Base-by-base conservation (phyloP, 306 rosid species). In the Vachellia collinsii region DNA sequence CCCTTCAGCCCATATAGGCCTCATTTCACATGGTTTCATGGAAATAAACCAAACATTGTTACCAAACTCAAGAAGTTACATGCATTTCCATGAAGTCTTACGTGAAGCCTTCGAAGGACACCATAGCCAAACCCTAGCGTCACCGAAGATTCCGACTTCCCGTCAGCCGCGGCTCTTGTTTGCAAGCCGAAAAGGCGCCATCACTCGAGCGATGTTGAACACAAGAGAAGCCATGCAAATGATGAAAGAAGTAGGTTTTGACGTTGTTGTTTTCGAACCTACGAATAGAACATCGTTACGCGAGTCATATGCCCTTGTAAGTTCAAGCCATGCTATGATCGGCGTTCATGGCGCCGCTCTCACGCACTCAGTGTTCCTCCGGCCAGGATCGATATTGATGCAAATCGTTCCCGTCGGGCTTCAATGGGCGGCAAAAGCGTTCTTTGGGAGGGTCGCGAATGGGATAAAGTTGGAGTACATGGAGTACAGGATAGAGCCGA, bases 371-470 rank as follows among this genome's bases (percentile, higher is more conserved):
- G 36, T 88, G 68, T 87, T 87, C 46, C 80, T 85, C 0, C 63
- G 68, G 3, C 81, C 74, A 0, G 72, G 90, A 0, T 36, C 82
- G 6, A 83, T 85, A 50, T 39, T 85, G 3, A 14, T 85, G 20
- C 90, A 87, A 14, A 84, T 87, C 75, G 87, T 85, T 38, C 88
- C 90, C 3, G 58, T 87, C 3, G 90, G 87, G 13, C 9, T 44
- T 0, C 72, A 75, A 5, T 82, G 87, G 90, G 87, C 44, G 0
- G 71, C 88, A 3, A 13, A 47, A 25, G 85, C 34, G 1, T 74
- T 72, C 56, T 80, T 67, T 22, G 87, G 79, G 66, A 76, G 42
- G 7, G 47, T 76, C 13, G 90, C 77, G 0, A 74, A 46, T 36
- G 80, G 23, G 0, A 42, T 85, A 65, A 61, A 69, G 23, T 63